Conservation (phyloP, 768 basidiomycete genomes). For the Ramaria sp. region DNA sequence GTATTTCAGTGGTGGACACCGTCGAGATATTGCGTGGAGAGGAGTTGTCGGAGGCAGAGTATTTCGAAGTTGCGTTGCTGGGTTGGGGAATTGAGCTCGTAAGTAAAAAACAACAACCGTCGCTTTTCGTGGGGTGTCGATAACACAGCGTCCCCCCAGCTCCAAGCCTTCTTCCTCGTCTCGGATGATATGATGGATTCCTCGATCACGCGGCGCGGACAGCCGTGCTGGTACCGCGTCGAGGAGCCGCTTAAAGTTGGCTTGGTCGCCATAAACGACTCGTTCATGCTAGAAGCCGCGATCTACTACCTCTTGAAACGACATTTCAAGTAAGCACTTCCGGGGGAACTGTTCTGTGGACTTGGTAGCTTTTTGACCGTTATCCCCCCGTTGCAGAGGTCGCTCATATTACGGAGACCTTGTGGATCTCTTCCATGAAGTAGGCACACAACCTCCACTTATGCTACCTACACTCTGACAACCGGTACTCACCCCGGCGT, state of each 20-base stretch:
- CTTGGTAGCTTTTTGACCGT: too few relatives aligned
- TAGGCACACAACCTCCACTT: conserved; percentile 19
- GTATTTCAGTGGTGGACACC: conserved; percentile 92
- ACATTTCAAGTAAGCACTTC: conserved; percentile 62
- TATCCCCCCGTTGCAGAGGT: too few relatives aligned
- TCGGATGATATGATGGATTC: conserved; percentile 97
- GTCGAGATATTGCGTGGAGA: conserved; percentile 77
- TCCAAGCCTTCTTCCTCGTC: conserved; percentile 97
- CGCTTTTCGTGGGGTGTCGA: too few relatives aligned
- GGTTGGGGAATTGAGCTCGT: conserved; percentile 97
- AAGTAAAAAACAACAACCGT: too few relatives aligned
- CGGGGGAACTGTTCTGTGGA: too few relatives aligned
- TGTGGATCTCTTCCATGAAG: conserved; percentile 86
- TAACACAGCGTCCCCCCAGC: too few relatives aligned
- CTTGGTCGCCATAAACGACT: conserved; percentile 89
- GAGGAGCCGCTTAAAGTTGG: conserved; percentile 39
- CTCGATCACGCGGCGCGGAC: conserved; percentile 85
- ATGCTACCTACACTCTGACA: conserved; percentile 21
- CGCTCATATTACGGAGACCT: conserved; percentile 73
- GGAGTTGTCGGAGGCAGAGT: conserved; percentile 68
- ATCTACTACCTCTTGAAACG: conserved; percentile 87
- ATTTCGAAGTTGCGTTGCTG: conserved; percentile 75
- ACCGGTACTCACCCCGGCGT: too few relatives aligned
- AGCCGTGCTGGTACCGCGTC: conserved; percentile 88
- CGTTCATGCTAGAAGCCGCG: conserved; percentile 90